phyloP scores from a whole-genome alignment of 345 rosid species.

The Gynandropsis gynandra region DNA sequence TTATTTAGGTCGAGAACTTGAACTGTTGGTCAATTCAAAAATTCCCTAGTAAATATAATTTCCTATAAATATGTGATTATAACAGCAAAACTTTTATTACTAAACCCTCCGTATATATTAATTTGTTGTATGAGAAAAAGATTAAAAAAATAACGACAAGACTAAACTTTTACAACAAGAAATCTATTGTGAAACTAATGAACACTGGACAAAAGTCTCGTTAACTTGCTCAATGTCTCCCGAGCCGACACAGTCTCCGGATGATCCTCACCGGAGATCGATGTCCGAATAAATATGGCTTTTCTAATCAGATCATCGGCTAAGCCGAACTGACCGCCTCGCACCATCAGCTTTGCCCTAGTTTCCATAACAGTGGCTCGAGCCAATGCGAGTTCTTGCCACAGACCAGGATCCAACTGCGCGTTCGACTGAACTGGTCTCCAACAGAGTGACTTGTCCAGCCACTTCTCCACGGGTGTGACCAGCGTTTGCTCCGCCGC shows the following conservation, averaged over 20 bases:
- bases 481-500: slow-evolving; percentile 81
- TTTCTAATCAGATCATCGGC: slow-evolving; percentile 88
- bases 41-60: too few species aligned
- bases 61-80: too few species aligned
- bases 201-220: slow-evolving; percentile 67
- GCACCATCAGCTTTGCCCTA: slow-evolving; percentile 78
- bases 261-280: slow-evolving; percentile 86
- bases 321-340: slow-evolving; percentile 74
- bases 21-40: too few species aligned
- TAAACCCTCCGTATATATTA: slow-evolving; percentile 29
- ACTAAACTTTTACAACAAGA: slow-evolving; percentile 30
- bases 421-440: slow-evolving; percentile 80
- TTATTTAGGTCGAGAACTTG: too few species aligned
- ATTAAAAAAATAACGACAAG: slow-evolving; percentile 10
- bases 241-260: slow-evolving; percentile 70
- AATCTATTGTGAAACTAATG: slow-evolving; percentile 43
- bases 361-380: slow-evolving; percentile 91
- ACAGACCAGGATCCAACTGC: slow-evolving; percentile 74
- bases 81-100: slow-evolving; percentile 11
- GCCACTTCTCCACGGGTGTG: slow-evolving; percentile 81
- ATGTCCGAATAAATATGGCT: slow-evolving; percentile 76
- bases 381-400: slow-evolving; percentile 86
- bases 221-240: slow-evolving; percentile 77
- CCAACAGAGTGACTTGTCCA: slow-evolving; percentile 86
- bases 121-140: slow-evolving; percentile 19